Base-by-base conservation (phyloP, 2,329 filamentous ascomycete genomes). In the Ophiostoma fasciatum region DNA sequence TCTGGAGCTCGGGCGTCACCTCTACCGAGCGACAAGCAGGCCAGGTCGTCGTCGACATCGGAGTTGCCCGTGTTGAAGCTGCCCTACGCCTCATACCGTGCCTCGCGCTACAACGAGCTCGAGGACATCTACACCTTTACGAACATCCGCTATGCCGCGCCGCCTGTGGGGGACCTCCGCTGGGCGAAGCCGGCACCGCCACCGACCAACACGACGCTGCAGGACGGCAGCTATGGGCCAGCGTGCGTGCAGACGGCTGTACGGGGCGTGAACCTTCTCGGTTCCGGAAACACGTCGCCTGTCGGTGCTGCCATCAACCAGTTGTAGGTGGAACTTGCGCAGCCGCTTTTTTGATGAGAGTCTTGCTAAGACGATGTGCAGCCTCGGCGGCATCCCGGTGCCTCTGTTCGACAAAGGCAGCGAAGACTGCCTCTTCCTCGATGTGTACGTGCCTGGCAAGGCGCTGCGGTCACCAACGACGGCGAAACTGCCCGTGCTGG, bases 401-500 rank as follows among this genome's bases (percentile, higher is more conserved):
- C 52, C 54, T 4, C 43, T 49, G 11, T 55, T 58, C 34, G 28
- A 45, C 5, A 44, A 47, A 8, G 49, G 47, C 19, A 41, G 46
- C 11, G 62, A 67, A 43, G 63, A 68, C 39, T 68, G 65, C 40
- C 53, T 68, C 3, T 64, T 64, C 42, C 56, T 68, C 11, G 63
- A 68, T 43, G 44, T 68, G n/a, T 60, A 60, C 28, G 62, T 64
- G 1, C 64, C 64, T 5, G 53, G 50, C 7, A 56, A 56, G 37
- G 61, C 58, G 0, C 46, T 64, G 15, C 45, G 53, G 14, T 48
- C 55, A 19, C 51, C 54, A 11, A 49, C 47, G 1, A 42, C 49
- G n/a, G 15, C 30, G 11, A 50, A 49, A 33, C 47, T 67, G 7
- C 62, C 62, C 3, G 61, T 67, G 3, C 48, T 61, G 13, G 56